Base-by-base conservation (phyloP, 345 rosid species). In the Conringia planisiliqua region DNA sequence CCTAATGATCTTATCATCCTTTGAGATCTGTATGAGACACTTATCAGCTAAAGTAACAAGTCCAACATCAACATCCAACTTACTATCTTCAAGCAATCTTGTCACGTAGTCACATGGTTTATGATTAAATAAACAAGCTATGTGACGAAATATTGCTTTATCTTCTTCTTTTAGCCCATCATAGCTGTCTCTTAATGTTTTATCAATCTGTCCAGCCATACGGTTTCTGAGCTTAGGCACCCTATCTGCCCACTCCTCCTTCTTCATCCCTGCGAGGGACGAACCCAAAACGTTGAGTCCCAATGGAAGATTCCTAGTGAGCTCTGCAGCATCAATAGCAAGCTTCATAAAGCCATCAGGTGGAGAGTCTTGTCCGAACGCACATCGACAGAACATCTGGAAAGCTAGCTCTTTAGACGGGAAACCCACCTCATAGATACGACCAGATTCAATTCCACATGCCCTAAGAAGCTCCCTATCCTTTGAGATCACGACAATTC, bases 11-110 rank as follows among this genome's bases (percentile, higher is more conserved):
- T 6, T 17, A 58, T 58, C 63, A 58, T 58, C 63, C 43, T 58
- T n/a, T 17, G 63, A 58, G 17, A 58, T 58, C 42, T 58, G 63
- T 9, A 58, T 58, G 63, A 58, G 63, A 20, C 63, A 58, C 63
- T 43, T 14, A 4, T 58, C 63, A 33, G 27, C 42, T 17, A 58
- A 43, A 58, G 63, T 33, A 17, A 7, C 43, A 35, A 58, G 63
- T 17, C 63, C 63, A 35, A n/a, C 27, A 58, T 18, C 27, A 35
- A 35, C 43, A 17, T 10, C 27, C 27, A 58, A 58, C 63, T 35
- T 35, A 18, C 63, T 33, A 58, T 35, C 63, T 58, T 35, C 43
- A 33, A 58, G 63, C 63, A 58, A 17, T 35, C 27, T n/a, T 18
- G 5, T 33, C 63, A 58, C 63, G 27, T 58, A 35, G 27, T 33